Evolutionary conservation across 129 eudicot species (phyloP), one percentile per base, ranked within the genome.

Genomic region (Helichrysum umbraculigerum): DNA sequence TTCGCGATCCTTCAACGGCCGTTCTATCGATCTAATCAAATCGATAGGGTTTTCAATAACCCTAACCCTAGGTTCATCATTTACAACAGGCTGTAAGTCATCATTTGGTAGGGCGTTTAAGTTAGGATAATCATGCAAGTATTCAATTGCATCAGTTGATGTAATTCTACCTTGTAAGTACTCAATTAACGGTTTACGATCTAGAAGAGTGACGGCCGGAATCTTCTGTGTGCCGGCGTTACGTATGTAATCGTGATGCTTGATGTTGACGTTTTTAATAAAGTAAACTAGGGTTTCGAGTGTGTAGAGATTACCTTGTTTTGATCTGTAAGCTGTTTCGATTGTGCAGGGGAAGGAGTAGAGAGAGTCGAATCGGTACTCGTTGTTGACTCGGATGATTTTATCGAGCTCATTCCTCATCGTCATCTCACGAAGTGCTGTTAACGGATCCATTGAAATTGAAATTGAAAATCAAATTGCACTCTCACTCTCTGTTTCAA

Each of bases 221-320:
- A 94, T 79, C 72, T 88, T 87, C 22, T 86, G 89, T 3, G 89
- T 76, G 34, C 96, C 90, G 41, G 97, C 94, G 75, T 66, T 73
- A 44, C 89, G 93, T 16, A 95, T 86, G 88, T 95, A 95, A 16
- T 95, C 98, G 33, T 91, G 86, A 83, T 88, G 97, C 76, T 91
- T 91, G 41, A 84, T 67, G 74, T 91, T 85, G 69, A 83, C 81
- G 37, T 95, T 84, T 32, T 75, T 87, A 61, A 91, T 79, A 87
- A 95, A 95, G 87, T 82, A 85, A 72, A 95, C 89, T 77, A 95
- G 94, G 90, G 97, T 87, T 86, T 95, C 97, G 79, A 95, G 92
- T 0, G 99, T 89, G 87, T 91, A 95, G 79, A 85, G 85, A 50
- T 80, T 81, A 44, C 91, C 89, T 83, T 88, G 91, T 75, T 93